These are phyloP conservation scores for Eucalyptus lansdowneana DNA, from an alignment of 345 rosid genomes.

Conservation along the genomic window DNA sequence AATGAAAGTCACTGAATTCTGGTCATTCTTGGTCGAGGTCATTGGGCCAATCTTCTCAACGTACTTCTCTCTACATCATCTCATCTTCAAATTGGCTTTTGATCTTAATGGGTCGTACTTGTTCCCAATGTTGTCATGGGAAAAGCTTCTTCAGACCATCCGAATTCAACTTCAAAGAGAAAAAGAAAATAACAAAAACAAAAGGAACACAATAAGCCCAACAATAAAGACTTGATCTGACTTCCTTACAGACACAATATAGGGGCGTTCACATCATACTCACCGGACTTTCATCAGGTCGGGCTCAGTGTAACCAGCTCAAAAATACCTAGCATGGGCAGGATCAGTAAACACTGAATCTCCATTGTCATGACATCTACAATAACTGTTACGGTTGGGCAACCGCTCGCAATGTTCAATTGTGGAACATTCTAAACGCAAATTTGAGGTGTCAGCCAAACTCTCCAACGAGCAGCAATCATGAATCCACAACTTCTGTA, in stretches of 20 bases:
- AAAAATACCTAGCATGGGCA: not conserved
- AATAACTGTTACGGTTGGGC: not conserved
- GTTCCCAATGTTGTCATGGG: too few relatives aligned
- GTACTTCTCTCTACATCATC: too few relatives aligned
- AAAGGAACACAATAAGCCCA: not conserved
- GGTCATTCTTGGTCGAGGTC: too few relatives aligned
- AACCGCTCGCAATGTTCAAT: not conserved
- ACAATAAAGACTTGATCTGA: not conserved
- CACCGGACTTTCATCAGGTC: not conserved
- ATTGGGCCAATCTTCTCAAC: too few relatives aligned
- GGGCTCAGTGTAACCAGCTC: not conserved
- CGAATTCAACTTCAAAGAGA: too few relatives aligned
- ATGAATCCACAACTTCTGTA: not conserved
- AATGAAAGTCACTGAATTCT: too few relatives aligned
- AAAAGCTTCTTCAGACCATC: too few relatives aligned
- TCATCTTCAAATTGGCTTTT: not conserved
- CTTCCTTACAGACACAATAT: not conserved
- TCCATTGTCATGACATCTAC: not conserved
- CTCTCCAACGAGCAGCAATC: not conserved
- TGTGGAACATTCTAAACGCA: not conserved
- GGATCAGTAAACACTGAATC: too few relatives aligned
- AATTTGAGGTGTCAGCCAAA: not conserved
- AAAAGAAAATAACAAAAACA: too few relatives aligned
- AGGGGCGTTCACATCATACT: not conserved
- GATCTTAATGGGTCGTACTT: too few relatives aligned